A percentile compares a stretch with the other conserved stretches of the same genome.
phyloP scores from a whole-genome alignment of 495 filamentous ascomycete genomes.

The Tuber indicum region DNA sequence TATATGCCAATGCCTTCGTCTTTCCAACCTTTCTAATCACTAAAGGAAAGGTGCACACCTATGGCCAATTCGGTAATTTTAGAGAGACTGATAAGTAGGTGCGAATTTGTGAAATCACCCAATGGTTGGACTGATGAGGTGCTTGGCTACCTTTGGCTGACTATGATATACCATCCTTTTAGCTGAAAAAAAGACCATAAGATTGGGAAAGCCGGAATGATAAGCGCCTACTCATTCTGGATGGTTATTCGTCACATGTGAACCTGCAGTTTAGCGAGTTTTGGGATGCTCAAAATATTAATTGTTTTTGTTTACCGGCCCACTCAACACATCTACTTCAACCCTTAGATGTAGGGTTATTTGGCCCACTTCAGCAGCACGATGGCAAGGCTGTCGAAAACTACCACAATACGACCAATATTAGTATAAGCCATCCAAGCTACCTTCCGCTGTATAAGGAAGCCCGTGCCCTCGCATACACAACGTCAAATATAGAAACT shows the following conservation, averaged over 20 bases:
- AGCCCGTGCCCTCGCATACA: background rate
- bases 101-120: too few relatives aligned
- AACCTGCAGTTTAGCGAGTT: background rate
- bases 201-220: background rate
- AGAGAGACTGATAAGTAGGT: too few relatives aligned
- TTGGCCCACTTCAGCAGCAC: too few relatives aligned
- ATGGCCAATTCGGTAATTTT: too few relatives aligned
- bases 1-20: too few relatives aligned
- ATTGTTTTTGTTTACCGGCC: too few relatives aligned
- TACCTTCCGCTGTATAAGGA: background rate
- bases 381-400: background rate
- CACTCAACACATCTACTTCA: too few relatives aligned
- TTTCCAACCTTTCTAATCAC: too few relatives aligned
- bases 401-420: too few relatives aligned
- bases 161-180: slow-evolving; percentile 8
- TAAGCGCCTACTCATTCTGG: background rate
- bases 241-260: background rate
- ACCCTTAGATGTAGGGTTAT: too few relatives aligned
- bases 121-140: background rate
- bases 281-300: background rate
- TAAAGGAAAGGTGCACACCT: too few relatives aligned
- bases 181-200: background rate
- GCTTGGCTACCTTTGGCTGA: slow-evolving; percentile 6
- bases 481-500: background rate
- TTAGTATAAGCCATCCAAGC: background rate